Conservation (phyloP, 345 rosid species). For the Abelmoschus esculentus region DNA sequence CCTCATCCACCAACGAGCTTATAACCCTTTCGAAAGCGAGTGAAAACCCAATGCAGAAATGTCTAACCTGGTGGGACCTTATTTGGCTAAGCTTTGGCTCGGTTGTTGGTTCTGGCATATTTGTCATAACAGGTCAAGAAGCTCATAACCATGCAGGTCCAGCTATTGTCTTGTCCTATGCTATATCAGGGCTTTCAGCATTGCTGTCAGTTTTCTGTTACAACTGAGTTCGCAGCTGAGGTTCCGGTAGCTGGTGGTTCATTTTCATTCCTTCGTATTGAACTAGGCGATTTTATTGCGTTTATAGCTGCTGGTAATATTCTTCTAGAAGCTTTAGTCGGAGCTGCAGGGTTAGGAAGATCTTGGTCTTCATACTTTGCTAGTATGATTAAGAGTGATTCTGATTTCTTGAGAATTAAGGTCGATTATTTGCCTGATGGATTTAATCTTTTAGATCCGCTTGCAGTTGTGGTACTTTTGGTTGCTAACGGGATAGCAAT, state of each 20-base stretch:
- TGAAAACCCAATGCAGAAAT: slow-evolving; percentile 58
- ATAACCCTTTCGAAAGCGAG: slow-evolving; percentile 53
- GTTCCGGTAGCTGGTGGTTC: slow-evolving; percentile 89
- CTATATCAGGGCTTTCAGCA: slow-evolving; percentile 70
- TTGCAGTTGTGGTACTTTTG: slow-evolving; percentile 61
- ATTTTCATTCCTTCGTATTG: slow-evolving; percentile 76
- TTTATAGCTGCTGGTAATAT: slow-evolving; percentile 84
- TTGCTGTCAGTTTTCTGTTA: slow-evolving; percentile 80
- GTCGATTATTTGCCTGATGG: slow-evolving; percentile 53
- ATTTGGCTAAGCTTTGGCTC: slow-evolving; percentile 88
- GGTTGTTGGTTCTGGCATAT: slow-evolving; percentile 92
- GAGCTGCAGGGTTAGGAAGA: slow-evolving; percentile 83
- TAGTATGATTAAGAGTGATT: slow-evolving; percentile 50
- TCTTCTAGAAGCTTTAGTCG: slow-evolving; percentile 71
- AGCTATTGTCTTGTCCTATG: slow-evolving; percentile 72
- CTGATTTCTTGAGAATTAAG: slow-evolving; percentile 50
- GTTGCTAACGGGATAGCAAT: slow-evolving; percentile 70
- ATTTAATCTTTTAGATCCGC: slow-evolving; percentile 73
- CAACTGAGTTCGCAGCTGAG: slow-evolving; percentile 77
- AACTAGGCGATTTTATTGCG: slow-evolving; percentile 78
- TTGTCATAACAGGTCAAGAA: slow-evolving; percentile 84
- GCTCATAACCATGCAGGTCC: slow-evolving; percentile 69
- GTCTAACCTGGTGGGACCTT: slow-evolving; percentile 98
- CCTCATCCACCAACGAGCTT: slow-evolving; percentile 65
- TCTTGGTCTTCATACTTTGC: slow-evolving; percentile 91